Evolutionary conservation across 345 rosid genomes (phyloP), one percentile per base, ranked within the genome.

Genomic region (Anacardium occidentale): DNA sequence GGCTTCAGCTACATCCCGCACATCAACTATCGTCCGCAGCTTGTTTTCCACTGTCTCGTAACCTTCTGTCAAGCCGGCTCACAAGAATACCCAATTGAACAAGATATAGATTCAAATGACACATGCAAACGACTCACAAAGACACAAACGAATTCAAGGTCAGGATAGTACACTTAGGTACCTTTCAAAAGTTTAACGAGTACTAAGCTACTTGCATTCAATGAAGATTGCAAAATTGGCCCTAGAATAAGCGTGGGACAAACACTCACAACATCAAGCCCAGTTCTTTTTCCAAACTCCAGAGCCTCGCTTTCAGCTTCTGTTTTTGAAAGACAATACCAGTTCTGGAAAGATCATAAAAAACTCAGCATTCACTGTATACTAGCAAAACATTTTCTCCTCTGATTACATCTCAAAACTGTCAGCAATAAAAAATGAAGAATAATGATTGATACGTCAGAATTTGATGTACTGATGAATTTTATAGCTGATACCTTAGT

Each of bases 271-370:
- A 91, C 73, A 74, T 88, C 78, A 45, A 93, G 86, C 29, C 90
- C 90, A 17, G 40, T 78, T 67, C 20, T 81, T 64, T 80, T 87
- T 10, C 85, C 90, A 61, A 74, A 93, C 37, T 85, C 89, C 21
- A 87, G 68, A 74, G 95, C 97, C 80, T 85, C 83, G 60, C 77
- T 83, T 70, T 93, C 98, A 17, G 96, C 96, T 82, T 72, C 80
- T 60, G 94, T 86, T 76, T 93, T 93, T 3, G 97, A 78, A 66
- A 85, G 71, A 76, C 80, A 81, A 76, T 93, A 91, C 97, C 94
- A 88, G 22, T 86, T 85, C 97, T 93, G 82, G 72, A 11, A 64
- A 50, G 81, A 48, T 24, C 40, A 67, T 15, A 45, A 34, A 62
- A 53, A 67, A 62, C 11, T 64, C 2, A 0, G 50, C 20, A 69